These are phyloP conservation scores for Saccharomyces hybrid DNA, from an alignment of 1,139 yeast species.

Conservation along the genomic window DNA sequence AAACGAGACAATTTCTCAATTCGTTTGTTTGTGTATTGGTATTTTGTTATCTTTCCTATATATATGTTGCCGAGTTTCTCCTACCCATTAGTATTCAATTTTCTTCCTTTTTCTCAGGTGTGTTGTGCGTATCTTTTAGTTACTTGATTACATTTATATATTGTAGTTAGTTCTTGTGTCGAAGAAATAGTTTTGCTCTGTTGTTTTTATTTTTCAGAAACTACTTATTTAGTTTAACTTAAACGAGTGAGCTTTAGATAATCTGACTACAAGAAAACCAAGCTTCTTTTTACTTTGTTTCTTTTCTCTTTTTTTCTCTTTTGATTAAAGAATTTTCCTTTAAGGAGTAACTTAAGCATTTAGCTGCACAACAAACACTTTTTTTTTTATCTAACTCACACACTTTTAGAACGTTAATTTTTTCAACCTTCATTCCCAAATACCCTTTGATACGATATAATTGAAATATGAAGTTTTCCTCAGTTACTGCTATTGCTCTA, in stretches of 20 bases:
- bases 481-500: slow-evolving; percentile 31
- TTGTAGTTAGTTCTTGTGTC: neutral
- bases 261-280: neutral
- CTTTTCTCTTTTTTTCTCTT: neutral
- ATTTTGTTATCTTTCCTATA: neutral
- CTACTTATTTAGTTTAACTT: neutral
- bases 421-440: neutral
- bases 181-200: neutral
- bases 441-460: neutral
- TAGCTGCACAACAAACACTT: slow-evolving; percentile 1
- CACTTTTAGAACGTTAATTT: neutral
- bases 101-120: neutral
- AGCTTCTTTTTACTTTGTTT: neutral
- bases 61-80: neutral
- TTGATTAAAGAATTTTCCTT: slow-evolving; percentile 1
- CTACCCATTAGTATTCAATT: neutral
- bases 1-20: neutral
- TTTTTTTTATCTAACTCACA: neutral
- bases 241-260: neutral
- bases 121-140: neutral
- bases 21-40: neutral
- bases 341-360: slow-evolving; percentile 1
- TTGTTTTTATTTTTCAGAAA: neutral
- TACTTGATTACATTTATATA: neutral
- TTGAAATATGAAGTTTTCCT: slow-evolving; percentile 34